Evolutionary conservation across 202 grass and related monocot species (phyloP).

Genomic region (Elaeis oleifera): DNA sequence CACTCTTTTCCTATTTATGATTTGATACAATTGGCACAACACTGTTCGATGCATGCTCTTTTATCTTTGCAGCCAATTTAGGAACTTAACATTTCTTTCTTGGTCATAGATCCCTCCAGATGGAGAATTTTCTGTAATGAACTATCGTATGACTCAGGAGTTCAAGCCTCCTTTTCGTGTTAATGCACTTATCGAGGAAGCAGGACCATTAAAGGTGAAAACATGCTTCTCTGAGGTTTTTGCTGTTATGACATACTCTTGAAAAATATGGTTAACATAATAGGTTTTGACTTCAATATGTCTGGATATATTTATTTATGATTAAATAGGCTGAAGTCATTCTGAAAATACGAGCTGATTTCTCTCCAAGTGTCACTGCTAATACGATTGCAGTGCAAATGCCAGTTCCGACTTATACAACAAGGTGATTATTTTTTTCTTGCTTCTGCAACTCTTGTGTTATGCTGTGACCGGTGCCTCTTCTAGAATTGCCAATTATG

Average conservation of each 20-base stretch:
- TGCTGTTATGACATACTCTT: constrained; percentile 9
- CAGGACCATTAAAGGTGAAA: constrained; percentile 59
- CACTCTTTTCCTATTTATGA: too few species aligned
- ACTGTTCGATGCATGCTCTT: too few species aligned
- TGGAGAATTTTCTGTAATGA: constrained; percentile 91
- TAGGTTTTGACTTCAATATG: constrained; percentile 1
- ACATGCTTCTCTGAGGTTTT: constrained; percentile 7
- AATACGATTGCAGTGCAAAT: constrained; percentile 93
- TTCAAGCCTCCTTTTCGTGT: constrained; percentile 88
- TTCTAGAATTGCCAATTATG: too few species aligned
- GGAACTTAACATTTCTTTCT: constrained; percentile 13
- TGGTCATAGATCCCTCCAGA: constrained; percentile 60
- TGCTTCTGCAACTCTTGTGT: not conserved
- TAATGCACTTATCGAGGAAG: constrained; percentile 92
- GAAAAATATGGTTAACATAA: not conserved
- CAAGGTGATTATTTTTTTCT: constrained; percentile 39
- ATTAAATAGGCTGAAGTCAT: constrained; percentile 66
- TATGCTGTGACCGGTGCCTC: too few species aligned
- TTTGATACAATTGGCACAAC: too few species aligned
- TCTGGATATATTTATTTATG: constrained; percentile 13
- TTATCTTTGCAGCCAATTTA: too few species aligned
- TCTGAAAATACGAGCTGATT: constrained; percentile 90
- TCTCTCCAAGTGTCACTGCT: constrained; percentile 73
- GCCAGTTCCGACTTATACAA: constrained; percentile 87
- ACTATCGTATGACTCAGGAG: constrained; percentile 95